phyloP scores from a whole-genome alignment of 495 filamentous ascomycete species.

The Amphirosellinia nigrospora region DNA sequence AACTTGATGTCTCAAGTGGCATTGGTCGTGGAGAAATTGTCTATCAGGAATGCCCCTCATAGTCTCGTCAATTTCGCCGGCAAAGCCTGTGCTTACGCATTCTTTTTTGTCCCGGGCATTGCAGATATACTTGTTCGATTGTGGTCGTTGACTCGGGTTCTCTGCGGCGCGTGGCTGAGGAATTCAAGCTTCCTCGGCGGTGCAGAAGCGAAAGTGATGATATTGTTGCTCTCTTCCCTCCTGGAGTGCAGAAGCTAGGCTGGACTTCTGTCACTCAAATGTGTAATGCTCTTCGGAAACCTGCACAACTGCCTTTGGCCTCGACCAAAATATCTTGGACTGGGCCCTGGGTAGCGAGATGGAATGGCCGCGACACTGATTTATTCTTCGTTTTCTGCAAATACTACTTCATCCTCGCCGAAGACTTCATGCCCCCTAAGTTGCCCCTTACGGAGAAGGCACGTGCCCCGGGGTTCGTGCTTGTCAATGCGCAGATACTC shows the following conservation, averaged over 20 bases:
- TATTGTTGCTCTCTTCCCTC: slow-evolving; percentile 75
- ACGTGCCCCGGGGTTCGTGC: slow-evolving; percentile 78
- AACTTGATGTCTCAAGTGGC: slow-evolving; percentile 88
- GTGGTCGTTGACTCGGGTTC: slow-evolving; percentile 73
- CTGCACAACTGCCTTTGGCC: slow-evolving; percentile 70
- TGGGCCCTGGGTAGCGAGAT: slow-evolving; percentile 83
- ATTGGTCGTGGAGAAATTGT: slow-evolving; percentile 92
- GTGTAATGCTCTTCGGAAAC: slow-evolving; percentile 68
- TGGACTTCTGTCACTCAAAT: slow-evolving; percentile 72
- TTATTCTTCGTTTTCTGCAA: slow-evolving; percentile 94
- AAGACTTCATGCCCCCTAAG: slow-evolving; percentile 76
- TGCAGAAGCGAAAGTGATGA: slow-evolving; percentile 58
- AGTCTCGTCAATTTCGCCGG: slow-evolving; percentile 93
- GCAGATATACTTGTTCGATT: slow-evolving; percentile 85
- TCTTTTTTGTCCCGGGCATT: slow-evolving; percentile 91
- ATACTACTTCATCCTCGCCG: slow-evolving; percentile 82
- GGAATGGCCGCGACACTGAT: slow-evolving; percentile 90
- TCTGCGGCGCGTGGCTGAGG: slow-evolving; percentile 72
- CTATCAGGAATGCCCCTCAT: slow-evolving; percentile 83
- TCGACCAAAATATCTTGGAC: slow-evolving; percentile 80
- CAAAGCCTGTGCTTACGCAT: slow-evolving; percentile 93
- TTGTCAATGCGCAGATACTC: slow-evolving; percentile 87
- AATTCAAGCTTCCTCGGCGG: slow-evolving; percentile 61
- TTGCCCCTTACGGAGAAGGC: slow-evolving; percentile 65
- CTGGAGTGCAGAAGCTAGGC: slow-evolving; percentile 69